phyloP scores from a whole-genome alignment of 139 green algal species.

The Pseudopediastrum boryanum region DNA sequence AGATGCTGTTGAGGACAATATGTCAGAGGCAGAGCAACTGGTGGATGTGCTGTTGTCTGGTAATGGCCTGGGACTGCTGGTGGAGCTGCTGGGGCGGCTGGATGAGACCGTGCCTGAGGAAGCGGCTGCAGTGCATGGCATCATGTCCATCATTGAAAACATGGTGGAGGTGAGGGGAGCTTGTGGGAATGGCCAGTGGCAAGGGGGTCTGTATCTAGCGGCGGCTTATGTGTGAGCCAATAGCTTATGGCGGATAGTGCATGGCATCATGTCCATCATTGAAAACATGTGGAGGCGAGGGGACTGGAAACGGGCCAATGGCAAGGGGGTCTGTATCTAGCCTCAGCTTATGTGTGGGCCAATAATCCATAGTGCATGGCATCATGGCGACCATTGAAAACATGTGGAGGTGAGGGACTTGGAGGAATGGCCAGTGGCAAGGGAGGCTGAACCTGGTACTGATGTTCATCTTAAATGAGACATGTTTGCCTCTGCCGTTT shows the following conservation, averaged over 20 bases:
- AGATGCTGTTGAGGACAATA: slow-evolving; percentile 58
- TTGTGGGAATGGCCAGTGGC: background rate
- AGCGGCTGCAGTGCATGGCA: slow-evolving; percentile 74
- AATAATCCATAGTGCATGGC: slow-evolving; percentile 80
- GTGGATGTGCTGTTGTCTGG: slow-evolving; percentile 73
- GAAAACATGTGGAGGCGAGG: slow-evolving; percentile 90
- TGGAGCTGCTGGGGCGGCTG: slow-evolving; percentile 67
- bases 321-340: too few relatives aligned
- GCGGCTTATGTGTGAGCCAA: too few relatives aligned
- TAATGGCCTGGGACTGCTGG: slow-evolving; percentile 78
- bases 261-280: slow-evolving; percentile 79
- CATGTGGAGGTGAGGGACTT: slow-evolving; percentile 73
- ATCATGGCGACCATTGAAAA: slow-evolving; percentile 88
- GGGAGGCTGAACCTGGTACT: too few relatives aligned
- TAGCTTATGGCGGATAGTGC: slow-evolving; percentile 84
- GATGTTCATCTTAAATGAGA: too few relatives aligned
- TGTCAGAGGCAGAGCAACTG: slow-evolving; percentile 68
- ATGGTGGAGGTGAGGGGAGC: slow-evolving; percentile 74
- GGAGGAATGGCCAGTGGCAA: background rate
- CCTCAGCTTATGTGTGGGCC: too few relatives aligned
- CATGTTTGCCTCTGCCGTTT: too few relatives aligned
- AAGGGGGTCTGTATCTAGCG: too few relatives aligned
- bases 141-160: slow-evolving; percentile 89
- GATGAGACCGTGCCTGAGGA: slow-evolving; percentile 84
- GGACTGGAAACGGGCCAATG: background rate